A percentile compares a stretch with the other conserved stretches of the same genome.
These are phyloP conservation scores for Talaromyces islandicus DNA, from an alignment of 2,329 filamentous ascomycete genomes.

Conservation along the genomic window DNA sequence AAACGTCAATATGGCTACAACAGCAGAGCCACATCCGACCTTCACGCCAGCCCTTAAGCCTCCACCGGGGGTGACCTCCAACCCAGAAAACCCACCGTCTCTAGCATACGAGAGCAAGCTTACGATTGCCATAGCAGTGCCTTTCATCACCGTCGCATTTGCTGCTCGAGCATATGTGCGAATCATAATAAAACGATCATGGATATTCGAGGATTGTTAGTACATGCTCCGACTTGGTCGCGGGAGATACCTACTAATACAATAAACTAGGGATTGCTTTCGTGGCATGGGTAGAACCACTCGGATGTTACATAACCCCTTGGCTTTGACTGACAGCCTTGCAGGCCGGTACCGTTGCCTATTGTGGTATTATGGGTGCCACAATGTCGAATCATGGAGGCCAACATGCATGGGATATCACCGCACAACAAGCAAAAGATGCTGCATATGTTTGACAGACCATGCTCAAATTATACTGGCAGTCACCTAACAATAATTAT, in stretches of 20 bases:
- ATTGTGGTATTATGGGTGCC: conserved; percentile 1
- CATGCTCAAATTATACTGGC: neutral
- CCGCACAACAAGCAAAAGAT: neutral
- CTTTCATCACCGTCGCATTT: neutral
- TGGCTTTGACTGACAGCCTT: neutral
- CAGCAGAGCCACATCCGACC: neutral
- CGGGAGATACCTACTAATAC: neutral
- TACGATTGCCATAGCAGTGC: neutral
- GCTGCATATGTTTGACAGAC: neutral
- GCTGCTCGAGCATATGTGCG: neutral
- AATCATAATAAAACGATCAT: conserved; percentile 1
- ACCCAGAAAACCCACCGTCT: neutral
- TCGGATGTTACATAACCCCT: neutral
- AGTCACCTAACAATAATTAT: neutral
- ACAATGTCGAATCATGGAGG: conserved; percentile 4
- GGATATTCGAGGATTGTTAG: conserved; percentile 4
- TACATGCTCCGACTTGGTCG: neutral
- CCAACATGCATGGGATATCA: conserved; percentile 4
- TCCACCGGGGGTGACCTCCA: neutral
- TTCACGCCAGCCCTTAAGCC: neutral
- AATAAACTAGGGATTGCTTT: neutral
- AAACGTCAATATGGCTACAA: neutral
- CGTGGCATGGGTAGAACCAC: neutral
- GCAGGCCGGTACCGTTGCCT: conserved; percentile 1
- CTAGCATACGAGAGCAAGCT: neutral